phyloP scores from a whole-genome alignment of 805 yeast species.

The Wickerhamiella vanderwaltii region DNA sequence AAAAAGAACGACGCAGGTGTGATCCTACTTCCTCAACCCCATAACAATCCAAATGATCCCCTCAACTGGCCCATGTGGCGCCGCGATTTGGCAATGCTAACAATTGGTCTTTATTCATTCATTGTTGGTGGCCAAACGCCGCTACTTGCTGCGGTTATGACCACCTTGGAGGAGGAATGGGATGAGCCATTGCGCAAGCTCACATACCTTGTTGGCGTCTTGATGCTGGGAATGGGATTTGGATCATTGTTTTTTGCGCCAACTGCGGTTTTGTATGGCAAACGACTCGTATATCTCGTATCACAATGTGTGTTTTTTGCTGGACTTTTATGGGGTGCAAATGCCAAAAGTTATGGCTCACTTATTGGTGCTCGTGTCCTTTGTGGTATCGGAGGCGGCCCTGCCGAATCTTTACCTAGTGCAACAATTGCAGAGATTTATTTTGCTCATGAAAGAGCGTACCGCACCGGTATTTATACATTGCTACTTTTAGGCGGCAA shows the following conservation, averaged over 20 bases:
- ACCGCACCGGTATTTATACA: conserved; percentile 46
- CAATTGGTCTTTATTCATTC: conserved; percentile 45
- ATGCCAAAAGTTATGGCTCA: conserved; percentile 36
- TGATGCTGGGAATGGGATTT: conserved; percentile 46
- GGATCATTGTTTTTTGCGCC: conserved; percentile 50
- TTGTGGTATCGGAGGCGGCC: conserved; percentile 49
- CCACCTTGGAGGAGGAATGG: conserved; percentile 34
- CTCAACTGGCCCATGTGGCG: conserved; percentile 54
- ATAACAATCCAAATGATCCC: conserved; percentile 51
- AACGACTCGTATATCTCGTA: conserved; percentile 40
- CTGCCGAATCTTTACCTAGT: conserved; percentile 48
- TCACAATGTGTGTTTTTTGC: conserved; percentile 39
- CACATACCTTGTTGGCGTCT: conserved; percentile 45
- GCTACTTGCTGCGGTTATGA: conserved; percentile 45
- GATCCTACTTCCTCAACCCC: conserved; percentile 49
- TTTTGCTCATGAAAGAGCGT: conserved; percentile 50
- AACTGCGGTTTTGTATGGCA: conserved; percentile 44
- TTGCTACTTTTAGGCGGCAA: conserved; percentile 50
- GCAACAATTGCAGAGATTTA: conserved; percentile 51
- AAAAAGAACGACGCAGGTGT: conserved; percentile 40
- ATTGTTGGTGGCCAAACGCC: conserved; percentile 54
- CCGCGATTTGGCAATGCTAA: conserved; percentile 40
- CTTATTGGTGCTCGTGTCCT: conserved; percentile 47
- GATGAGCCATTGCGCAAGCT: conserved; percentile 32
- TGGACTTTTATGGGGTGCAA: conserved; percentile 45